Evolutionary conservation across 2,329 filamentous ascomycete species (phyloP), one percentile per base, ranked within the genome.

Genomic region (Leptodontidium sp.): DNA sequence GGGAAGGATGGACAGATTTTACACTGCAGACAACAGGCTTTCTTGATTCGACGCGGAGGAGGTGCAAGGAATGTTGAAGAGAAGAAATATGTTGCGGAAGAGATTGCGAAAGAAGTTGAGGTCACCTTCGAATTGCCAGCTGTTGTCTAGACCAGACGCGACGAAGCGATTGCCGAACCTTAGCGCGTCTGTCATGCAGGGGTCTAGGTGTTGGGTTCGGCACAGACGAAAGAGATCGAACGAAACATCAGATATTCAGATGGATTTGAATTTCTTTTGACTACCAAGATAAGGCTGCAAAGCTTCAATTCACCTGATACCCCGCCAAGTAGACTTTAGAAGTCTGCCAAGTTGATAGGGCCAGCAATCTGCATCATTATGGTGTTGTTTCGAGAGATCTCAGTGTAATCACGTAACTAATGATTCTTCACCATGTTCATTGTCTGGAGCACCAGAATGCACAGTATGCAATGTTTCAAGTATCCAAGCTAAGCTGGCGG

Each of bases 401-500:
- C 6, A 32, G 29, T 4, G 29, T 32, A 32, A 32, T 4, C 29
- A 40, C 11, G 38, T 6, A 6, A 40, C 8, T 11, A 11, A 2
- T 40, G 2, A 8, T 40, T 40, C 38, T 40, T 40, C 38, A 11
- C 7, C 0, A 40, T 40, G 7, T 40, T 6, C 38, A 40, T 2
- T 40, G 38, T 40, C 38, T 40, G 11, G 2, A 11, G 8, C 11
- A 40, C 11, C 12, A 57, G 26, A 15, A 4, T 35, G 53, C 38
- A 35, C 6, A 32, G 24, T 26, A 11, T 59, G 17, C 7, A 12
- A 12, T 35, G 11, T 43, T 53, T 43, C 1, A 6, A 40, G n/a
- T 14, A 49, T 24, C 24, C 49, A 17, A 6, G 38, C 64, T 66
- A 97, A 26, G 96, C 96, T 52, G 96, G 96, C 5, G 96, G 96